Evolutionary conservation across 305 asterid genomes (phyloP).

Genomic region (Fraxinus xanthoxyloides): DNA sequence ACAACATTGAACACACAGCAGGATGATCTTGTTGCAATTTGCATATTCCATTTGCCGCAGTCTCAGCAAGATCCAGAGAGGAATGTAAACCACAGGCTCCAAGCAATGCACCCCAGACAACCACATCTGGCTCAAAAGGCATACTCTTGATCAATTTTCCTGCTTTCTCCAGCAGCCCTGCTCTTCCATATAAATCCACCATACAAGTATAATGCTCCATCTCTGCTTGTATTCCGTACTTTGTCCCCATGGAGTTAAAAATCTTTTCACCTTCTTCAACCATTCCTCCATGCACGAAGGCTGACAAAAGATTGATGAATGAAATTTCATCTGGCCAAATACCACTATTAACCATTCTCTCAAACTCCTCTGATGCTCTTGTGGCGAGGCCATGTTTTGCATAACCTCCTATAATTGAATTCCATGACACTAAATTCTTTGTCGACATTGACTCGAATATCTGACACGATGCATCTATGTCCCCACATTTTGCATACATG

Average conservation of each 20-base stretch:
- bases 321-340: slow-evolving; percentile 63
- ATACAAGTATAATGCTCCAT: slow-evolving; percentile 83
- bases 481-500: slow-evolving; percentile 89
- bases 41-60: slow-evolving; percentile 54
- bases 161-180: slow-evolving; percentile 76
- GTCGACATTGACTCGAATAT: slow-evolving; percentile 48
- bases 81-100: slow-evolving; percentile 72
- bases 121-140: slow-evolving; percentile 83
- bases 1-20: slow-evolving; percentile 48
- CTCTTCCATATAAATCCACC: slow-evolving; percentile 79
- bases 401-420: slow-evolving; percentile 73
- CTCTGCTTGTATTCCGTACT: slow-evolving; percentile 46
- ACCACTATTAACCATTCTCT: slow-evolving; percentile 46
- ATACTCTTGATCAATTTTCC: slow-evolving; percentile 47
- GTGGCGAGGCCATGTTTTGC: slow-evolving; percentile 68
- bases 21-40: slow-evolving; percentile 64
- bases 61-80: slow-evolving; percentile 49
- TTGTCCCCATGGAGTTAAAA: slow-evolving; percentile 48
- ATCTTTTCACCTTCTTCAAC: slow-evolving; percentile 68
- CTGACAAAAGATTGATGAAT: slow-evolving; percentile 66
- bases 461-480: slow-evolving; percentile 48
- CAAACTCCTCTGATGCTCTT: slow-evolving; percentile 61
- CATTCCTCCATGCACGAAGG: slow-evolving; percentile 78
- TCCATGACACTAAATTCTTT: slow-evolving; percentile 79
- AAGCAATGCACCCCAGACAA: slow-evolving; percentile 79